A percentile compares a stretch with the other conserved stretches of the same genome.
Evolutionary conservation across 148 eudicot genomes (phyloP).

Genomic region (Chenopodium formosanum): DNA sequence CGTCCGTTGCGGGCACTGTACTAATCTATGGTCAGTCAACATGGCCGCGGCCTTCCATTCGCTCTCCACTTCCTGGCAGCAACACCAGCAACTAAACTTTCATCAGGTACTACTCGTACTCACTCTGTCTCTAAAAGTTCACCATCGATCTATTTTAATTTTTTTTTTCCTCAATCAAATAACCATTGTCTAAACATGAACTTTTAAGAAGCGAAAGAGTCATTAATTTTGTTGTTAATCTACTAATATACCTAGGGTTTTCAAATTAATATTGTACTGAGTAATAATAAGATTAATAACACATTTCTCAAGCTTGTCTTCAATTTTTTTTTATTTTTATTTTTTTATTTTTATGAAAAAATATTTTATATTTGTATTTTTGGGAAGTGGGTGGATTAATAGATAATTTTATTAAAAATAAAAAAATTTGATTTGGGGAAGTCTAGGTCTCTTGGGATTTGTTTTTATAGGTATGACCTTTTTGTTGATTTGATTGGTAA

Average conservation of each 20-base stretch:
- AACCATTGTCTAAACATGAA: too few species aligned
- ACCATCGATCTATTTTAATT: too few species aligned
- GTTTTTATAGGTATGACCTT: constrained; percentile 17
- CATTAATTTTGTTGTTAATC: background rate
- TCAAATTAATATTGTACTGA: background rate
- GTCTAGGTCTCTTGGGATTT: constrained; percentile 26
- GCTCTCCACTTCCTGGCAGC: constrained; percentile 33
- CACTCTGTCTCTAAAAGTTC: too few species aligned
- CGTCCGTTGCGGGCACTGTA: constrained; percentile 89
- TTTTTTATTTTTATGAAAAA: too few species aligned
- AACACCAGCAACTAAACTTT: constrained; percentile 16
- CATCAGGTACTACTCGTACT: constrained; percentile 16
- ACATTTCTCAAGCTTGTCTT: too few species aligned
- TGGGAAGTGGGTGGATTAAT: background rate
- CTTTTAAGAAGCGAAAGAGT: too few species aligned
- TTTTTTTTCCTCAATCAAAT: too few species aligned
- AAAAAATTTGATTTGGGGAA: background rate
- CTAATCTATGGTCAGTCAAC: constrained; percentile 81
- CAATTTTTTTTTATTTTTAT: too few species aligned
- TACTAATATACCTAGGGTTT: background rate
- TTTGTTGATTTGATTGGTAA: constrained; percentile 23
- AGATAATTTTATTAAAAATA: background rate
- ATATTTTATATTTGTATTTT: too few species aligned
- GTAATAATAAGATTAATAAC: too few species aligned
- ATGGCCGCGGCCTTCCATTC: constrained; percentile 84